These are phyloP conservation scores for Macaranga tanarius DNA, from an alignment of 441 rosid genomes.

Conservation along the genomic window DNA sequence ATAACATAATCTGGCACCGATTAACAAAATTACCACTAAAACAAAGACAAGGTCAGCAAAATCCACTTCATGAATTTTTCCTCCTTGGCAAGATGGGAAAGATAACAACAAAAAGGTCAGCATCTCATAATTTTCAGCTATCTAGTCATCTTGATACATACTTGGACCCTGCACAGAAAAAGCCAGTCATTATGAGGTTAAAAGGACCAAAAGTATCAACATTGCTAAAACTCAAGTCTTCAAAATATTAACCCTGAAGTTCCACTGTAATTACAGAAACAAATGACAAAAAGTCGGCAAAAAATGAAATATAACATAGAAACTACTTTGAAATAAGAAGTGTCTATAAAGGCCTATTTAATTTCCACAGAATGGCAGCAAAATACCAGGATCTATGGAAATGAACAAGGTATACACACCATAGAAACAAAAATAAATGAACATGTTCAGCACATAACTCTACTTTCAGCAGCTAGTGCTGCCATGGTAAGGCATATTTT, in stretches of 20 bases:
- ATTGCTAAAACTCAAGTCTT: background rate
- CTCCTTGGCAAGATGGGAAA: constrained; percentile 1
- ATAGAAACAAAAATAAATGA: too few relatives aligned
- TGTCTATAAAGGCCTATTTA: background rate
- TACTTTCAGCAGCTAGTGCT: background rate
- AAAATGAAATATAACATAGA: background rate
- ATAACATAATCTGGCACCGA: background rate
- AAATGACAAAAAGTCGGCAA: background rate
- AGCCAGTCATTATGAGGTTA: background rate
- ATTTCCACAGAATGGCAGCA: background rate
- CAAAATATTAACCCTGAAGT: too few relatives aligned
- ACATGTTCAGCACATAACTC: too few relatives aligned
- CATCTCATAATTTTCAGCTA: background rate
- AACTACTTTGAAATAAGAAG: background rate
- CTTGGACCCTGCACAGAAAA: constrained; percentile 23
- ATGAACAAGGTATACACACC: too few relatives aligned
- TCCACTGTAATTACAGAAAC: too few relatives aligned
- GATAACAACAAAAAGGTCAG: background rate
- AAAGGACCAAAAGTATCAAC: background rate
- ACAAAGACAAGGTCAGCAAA: background rate
- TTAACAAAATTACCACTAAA: too few relatives aligned
- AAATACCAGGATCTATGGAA: background rate
- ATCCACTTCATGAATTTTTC: background rate
- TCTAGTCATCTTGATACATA: constrained; percentile 10
- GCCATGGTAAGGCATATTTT: background rate